phyloP scores from a whole-genome alignment of 1,284 basidiomycete species.

The Golubevia sp. region DNA sequence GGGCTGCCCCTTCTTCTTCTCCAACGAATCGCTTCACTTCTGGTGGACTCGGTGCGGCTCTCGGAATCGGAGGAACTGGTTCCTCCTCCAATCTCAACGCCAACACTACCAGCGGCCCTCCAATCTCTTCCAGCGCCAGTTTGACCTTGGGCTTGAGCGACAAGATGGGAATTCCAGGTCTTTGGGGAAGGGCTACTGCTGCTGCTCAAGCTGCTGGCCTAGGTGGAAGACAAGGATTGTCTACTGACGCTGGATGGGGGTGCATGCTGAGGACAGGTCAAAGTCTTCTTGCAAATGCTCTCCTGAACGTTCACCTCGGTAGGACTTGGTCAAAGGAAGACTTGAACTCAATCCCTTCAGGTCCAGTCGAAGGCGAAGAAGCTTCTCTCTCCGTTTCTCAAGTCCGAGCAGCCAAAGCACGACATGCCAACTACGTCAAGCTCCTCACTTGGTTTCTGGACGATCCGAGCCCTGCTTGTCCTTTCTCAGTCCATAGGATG shows the following conservation, averaged over 20 bases:
- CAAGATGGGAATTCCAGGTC: conserved; percentile 44
- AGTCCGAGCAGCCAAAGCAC: neutral
- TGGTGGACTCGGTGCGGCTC: neutral
- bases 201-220: conserved; percentile 39
- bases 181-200: conserved; percentile 47
- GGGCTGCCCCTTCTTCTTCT: neutral
- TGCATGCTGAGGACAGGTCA: conserved; percentile 97
- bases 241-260: conserved; percentile 94
- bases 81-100: neutral
- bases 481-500: conserved; percentile 95
- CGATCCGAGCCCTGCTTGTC: conserved; percentile 81
- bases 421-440: conserved; percentile 74
- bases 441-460: conserved; percentile 95
- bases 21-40: neutral
- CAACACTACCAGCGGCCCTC: neutral
- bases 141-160: conserved; percentile 22
- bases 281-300: conserved; percentile 84
- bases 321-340: conserved; percentile 32
- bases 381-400: neutral
- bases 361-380: neutral
- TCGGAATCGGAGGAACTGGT: neutral
- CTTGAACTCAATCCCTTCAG: conserved; percentile 8
- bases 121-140: neutral
- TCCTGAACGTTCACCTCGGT: conserved; percentile 81
- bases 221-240: conserved; percentile 68